phyloP scores from a whole-genome alignment of 225 moss, liverwort and hornwort genomes.

The Marchantia paleacea region DNA sequence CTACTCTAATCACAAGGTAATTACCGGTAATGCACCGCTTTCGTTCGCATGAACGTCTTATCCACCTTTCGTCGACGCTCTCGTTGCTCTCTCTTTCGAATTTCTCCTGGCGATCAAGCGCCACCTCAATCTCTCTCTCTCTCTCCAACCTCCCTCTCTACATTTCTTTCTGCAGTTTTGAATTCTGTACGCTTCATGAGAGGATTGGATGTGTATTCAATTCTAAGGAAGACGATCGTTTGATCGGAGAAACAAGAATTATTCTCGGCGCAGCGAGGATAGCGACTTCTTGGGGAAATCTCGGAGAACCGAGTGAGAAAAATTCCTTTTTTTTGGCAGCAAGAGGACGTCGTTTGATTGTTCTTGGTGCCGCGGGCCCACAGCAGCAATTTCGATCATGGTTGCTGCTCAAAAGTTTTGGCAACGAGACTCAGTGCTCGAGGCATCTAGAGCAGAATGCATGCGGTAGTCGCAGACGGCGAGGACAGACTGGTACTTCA shows the following conservation, averaged over 20 bases:
- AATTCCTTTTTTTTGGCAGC: too few species aligned
- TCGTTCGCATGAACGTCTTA: not conserved
- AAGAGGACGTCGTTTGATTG: too few species aligned
- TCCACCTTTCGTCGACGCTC: not conserved
- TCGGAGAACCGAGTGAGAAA: too few species aligned
- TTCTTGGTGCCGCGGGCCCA: too few species aligned
- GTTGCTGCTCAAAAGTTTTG: too few species aligned
- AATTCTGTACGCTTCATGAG: not conserved
- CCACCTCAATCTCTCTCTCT: not conserved
- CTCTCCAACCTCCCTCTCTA: not conserved
- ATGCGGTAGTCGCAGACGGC: too few species aligned
- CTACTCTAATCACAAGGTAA: not conserved
- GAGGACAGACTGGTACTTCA: too few species aligned
- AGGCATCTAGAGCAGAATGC: too few species aligned
- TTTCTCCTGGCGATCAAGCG: not conserved
- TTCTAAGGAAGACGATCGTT: not conserved
- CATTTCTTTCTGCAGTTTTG: too few species aligned
- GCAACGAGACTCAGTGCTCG: too few species aligned
- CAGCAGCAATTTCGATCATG: too few species aligned
- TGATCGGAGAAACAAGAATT: slow-evolving; percentile 1
- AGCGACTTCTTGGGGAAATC: too few species aligned
- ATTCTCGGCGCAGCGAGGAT: not conserved
- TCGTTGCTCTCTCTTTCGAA: not conserved
- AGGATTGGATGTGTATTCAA: not conserved
- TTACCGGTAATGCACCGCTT: not conserved